Conservation (phyloP, 225 moss, liverwort and hornwort species). For the Bryum argenteum region DNA sequence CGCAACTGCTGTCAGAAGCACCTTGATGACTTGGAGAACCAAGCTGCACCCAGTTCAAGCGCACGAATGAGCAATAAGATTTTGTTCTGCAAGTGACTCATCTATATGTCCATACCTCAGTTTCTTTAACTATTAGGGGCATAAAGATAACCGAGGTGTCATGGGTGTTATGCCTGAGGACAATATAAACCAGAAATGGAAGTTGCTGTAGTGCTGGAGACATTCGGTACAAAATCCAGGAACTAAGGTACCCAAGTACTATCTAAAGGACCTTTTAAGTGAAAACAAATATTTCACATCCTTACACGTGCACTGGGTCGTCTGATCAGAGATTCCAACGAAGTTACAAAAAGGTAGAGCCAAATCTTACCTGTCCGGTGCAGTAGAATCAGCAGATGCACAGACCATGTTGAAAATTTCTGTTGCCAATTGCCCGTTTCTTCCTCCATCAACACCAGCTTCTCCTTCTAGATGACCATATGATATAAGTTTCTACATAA, state of each 20-base stretch:
- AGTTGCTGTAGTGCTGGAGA: background rate
- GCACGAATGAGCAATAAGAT: conserved; percentile 27
- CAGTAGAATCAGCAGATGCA: conserved; percentile 77
- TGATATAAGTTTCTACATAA: conserved; percentile 90
- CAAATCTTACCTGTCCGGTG: conserved; percentile 73
- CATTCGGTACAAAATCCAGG: background rate
- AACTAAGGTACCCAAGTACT: background rate
- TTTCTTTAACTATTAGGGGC: background rate
- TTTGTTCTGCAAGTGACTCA: conserved; percentile 16
- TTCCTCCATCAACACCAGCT: conserved; percentile 92
- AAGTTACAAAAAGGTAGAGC: conserved; percentile 13
- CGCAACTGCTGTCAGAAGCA: conserved; percentile 90
- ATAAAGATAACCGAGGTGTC: background rate
- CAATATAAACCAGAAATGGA: conserved; percentile 4
- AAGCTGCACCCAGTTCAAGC: conserved; percentile 61
- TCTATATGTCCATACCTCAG: background rate
- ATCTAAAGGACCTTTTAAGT: background rate
- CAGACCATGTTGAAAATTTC: conserved; percentile 96
- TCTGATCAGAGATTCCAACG: background rate
- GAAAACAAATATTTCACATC: background rate
- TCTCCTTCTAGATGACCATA: conserved; percentile 99
- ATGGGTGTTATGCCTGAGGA: background rate
- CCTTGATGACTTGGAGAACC: conserved; percentile 98
- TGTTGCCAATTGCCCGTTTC: conserved; percentile 77
- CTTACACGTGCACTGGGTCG: background rate